These are phyloP conservation scores for Aspergillus bombycis DNA, from an alignment of 2,329 filamentous ascomycete genomes.

Conservation along the genomic window DNA sequence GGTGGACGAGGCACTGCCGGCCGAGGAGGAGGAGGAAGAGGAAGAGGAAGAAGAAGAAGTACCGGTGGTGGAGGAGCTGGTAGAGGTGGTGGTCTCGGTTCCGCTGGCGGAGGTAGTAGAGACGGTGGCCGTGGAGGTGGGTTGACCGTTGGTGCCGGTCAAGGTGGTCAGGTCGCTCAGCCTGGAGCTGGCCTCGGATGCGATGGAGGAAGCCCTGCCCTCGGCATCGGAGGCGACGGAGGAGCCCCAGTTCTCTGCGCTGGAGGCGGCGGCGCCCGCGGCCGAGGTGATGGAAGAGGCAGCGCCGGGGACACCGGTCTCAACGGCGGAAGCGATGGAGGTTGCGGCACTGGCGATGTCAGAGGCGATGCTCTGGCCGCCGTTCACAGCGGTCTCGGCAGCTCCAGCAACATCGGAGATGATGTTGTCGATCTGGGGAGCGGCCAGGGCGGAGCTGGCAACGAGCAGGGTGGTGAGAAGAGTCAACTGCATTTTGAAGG, in stretches of 20 bases:
- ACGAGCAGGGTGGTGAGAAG: slow-evolving; percentile 29
- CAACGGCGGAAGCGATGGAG: slow-evolving; percentile 17
- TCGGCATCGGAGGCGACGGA: slow-evolving; percentile 15
- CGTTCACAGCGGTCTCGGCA: slow-evolving; percentile 14
- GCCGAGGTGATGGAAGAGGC: slow-evolving; percentile 23
- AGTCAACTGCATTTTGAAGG: slow-evolving; percentile 33
- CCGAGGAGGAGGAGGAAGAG: slow-evolving; percentile 9
- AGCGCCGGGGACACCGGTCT: slow-evolving; percentile 22
- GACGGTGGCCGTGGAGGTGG: slow-evolving; percentile 10
- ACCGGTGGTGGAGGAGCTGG: slow-evolving; percentile 3
- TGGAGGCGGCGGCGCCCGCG: slow-evolving; percentile 18
- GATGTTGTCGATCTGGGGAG: slow-evolving; percentile 23
- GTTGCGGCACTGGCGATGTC: slow-evolving; percentile 21
- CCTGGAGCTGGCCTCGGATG: slow-evolving; percentile 15
- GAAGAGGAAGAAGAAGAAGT: slow-evolving; percentile 13
- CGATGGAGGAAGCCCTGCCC: slow-evolving; percentile 17
- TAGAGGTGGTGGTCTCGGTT: background rate
- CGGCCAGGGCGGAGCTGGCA: slow-evolving; percentile 26
- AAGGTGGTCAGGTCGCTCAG: slow-evolving; percentile 18
- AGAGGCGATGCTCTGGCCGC: slow-evolving; percentile 21
- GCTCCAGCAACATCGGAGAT: slow-evolving; percentile 19
- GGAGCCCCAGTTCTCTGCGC: slow-evolving; percentile 14
- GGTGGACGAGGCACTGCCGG: slow-evolving; percentile 15
- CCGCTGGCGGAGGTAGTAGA: slow-evolving; percentile 11
- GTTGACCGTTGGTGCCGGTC: slow-evolving; percentile 24